Percentiles rank a stretch among this genome's conserved stretches.
These are phyloP conservation scores for Fusarium sp. DNA, from an alignment of 2,329 filamentous ascomycete species.

Conservation along the genomic window DNA sequence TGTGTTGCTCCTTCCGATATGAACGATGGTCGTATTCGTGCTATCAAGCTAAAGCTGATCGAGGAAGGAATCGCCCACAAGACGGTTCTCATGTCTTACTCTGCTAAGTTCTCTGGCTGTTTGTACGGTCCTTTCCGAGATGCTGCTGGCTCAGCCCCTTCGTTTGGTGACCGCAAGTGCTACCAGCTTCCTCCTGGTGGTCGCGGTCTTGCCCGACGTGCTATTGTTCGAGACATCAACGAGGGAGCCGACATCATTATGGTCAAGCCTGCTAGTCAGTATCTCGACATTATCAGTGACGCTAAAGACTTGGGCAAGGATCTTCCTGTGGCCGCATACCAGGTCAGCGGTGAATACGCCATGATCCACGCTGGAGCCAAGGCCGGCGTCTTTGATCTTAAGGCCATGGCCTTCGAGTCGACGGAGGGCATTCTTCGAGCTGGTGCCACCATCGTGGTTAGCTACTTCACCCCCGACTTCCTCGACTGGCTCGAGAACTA, in stretches of 20 bases:
- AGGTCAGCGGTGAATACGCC: slow-evolving; percentile 95
- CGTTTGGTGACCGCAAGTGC: slow-evolving; percentile 94
- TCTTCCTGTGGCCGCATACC: slow-evolving; percentile 93
- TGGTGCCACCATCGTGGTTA: slow-evolving; percentile 91
- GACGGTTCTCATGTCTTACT: slow-evolving; percentile 95
- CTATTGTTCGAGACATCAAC: slow-evolving; percentile 87
- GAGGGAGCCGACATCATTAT: slow-evolving; percentile 99
- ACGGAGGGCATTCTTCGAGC: slow-evolving; percentile 93
- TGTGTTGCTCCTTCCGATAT: slow-evolving; percentile 98
- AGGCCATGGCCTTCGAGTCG: slow-evolving; percentile 93
- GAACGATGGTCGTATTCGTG: slow-evolving; percentile 97
- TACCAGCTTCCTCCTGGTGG: slow-evolving; percentile 96
- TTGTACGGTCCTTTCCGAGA: slow-evolving; percentile 98
- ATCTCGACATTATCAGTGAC: slow-evolving; percentile 96
- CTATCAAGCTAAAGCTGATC: slow-evolving; percentile 97
- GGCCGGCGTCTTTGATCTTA: slow-evolving; percentile 95
- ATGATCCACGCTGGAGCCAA: slow-evolving; percentile 98
- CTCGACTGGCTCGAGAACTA: slow-evolving; percentile 72
- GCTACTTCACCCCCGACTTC: slow-evolving; percentile 90
- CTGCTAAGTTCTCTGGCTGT: slow-evolving; percentile 96
- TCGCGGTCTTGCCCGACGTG: slow-evolving; percentile 88
- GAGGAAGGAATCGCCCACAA: slow-evolving; percentile 93
- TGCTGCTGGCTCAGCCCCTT: slow-evolving; percentile 88
- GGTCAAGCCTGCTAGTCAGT: slow-evolving; percentile 97
- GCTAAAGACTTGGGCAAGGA: slow-evolving; percentile 94